These are phyloP conservation scores for Gymnopilus junonius DNA, from an alignment of 768 basidiomycete species.

Conservation along the genomic window DNA sequence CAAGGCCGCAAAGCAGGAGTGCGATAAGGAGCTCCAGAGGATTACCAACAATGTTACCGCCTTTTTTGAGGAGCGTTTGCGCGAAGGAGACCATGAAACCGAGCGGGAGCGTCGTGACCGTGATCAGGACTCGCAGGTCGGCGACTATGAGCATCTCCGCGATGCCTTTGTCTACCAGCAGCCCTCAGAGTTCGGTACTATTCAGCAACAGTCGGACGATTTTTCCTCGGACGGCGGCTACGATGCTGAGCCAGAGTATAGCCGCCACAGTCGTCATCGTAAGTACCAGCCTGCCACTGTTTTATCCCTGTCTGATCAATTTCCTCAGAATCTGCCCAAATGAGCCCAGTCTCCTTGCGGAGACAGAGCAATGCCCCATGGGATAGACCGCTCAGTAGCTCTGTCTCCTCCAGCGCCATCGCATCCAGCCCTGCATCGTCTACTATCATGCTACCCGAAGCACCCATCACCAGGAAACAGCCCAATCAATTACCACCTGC, in stretches of 20 bases:
- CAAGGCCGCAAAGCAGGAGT: slow-evolving; percentile 92
- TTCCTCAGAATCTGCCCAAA: slow-evolving; percentile 70
- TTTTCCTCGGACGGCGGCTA: slow-evolving; percentile 83
- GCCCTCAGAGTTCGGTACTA: slow-evolving; percentile 57
- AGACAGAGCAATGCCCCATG: slow-evolving; percentile 68
- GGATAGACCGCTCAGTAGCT: slow-evolving; percentile 62
- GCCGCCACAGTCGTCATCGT: slow-evolving; percentile 76
- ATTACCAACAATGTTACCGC: slow-evolving; percentile 93
- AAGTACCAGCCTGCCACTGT: slow-evolving; percentile 35
- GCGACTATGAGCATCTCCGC: slow-evolving; percentile 58
- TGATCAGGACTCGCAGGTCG: slow-evolving; percentile 61
- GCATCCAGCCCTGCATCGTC: slow-evolving; percentile 66
- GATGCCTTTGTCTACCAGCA: slow-evolving; percentile 68
- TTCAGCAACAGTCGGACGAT: slow-evolving; percentile 59
- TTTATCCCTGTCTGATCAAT: slow-evolving; percentile 49
- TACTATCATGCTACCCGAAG: slow-evolving; percentile 63
- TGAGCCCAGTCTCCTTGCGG: slow-evolving; percentile 71
- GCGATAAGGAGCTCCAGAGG: slow-evolving; percentile 94
- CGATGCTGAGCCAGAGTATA: slow-evolving; percentile 74
- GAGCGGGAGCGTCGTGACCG: slow-evolving; percentile 65
- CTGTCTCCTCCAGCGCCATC: slow-evolving; percentile 58
- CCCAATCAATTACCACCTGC: slow-evolving; percentile 42
- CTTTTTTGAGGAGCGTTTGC: slow-evolving; percentile 91
- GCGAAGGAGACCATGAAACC: slow-evolving; percentile 73
- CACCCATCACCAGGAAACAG: slow-evolving; percentile 68